Conservation (phyloP, 768 basidiomycete genomes). For the Atractiella rhizophila region DNA sequence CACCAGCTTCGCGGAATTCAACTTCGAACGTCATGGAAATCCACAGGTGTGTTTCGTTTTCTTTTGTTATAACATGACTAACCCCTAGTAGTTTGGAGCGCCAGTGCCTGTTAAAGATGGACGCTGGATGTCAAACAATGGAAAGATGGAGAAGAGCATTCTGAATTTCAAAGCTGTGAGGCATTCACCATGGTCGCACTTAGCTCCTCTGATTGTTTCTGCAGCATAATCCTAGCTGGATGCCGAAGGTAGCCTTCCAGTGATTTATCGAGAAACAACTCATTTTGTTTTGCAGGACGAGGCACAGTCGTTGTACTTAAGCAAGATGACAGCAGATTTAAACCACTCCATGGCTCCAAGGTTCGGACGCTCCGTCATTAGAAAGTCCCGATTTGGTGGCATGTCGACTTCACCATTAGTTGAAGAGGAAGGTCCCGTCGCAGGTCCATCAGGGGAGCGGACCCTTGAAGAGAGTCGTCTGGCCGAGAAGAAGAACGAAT, state of each 20-base stretch:
- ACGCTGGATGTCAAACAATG: constrained; percentile 60
- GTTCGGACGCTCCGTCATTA: too few relatives aligned
- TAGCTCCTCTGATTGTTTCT: not conserved
- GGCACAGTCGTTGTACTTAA: too few relatives aligned
- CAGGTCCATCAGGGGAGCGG: too few relatives aligned
- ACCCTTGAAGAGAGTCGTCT: not conserved
- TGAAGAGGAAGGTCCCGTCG: too few relatives aligned
- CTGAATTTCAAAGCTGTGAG: constrained; percentile 54
- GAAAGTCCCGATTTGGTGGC: too few relatives aligned
- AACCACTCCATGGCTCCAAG: too few relatives aligned
- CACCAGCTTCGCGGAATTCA: constrained; percentile 94
- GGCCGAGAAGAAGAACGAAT: constrained; percentile 6
- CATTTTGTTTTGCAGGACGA: too few relatives aligned
- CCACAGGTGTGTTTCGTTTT: constrained; percentile 37
- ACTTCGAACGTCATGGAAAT: constrained; percentile 83
- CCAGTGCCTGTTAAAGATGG: constrained; percentile 28
- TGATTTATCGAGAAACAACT: too few relatives aligned
- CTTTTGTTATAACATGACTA: not conserved
- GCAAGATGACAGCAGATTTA: too few relatives aligned
- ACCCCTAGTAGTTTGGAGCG: constrained; percentile 46
- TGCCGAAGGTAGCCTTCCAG: too few relatives aligned
- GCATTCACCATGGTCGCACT: not conserved
- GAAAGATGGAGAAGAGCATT: constrained; percentile 98
- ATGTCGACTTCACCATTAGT: too few relatives aligned
- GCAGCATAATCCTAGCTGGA: constrained; percentile 48